phyloP scores from a whole-genome alignment of 176 grass and related monocot genomes.

The Hsuehochloa calcarea region DNA sequence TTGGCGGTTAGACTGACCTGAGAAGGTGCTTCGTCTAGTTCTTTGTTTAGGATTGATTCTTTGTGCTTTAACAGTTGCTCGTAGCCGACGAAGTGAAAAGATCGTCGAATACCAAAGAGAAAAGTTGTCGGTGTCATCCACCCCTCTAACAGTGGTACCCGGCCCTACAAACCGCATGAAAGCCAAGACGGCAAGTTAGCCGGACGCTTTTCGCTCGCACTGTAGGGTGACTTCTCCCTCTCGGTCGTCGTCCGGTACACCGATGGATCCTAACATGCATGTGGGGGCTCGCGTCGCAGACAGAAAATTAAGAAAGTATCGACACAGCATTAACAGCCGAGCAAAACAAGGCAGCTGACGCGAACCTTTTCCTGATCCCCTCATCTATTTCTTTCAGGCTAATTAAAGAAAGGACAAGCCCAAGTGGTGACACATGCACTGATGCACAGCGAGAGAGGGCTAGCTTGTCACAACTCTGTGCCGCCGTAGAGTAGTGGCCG shows the following conservation, averaged over 20 bases:
- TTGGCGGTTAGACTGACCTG: too few species aligned
- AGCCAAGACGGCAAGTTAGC: not conserved
- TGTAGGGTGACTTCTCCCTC: not conserved
- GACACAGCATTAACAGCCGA: constrained; percentile 21
- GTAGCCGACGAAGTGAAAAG: too few species aligned
- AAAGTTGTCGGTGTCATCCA: too few species aligned
- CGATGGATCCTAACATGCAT: constrained; percentile 22
- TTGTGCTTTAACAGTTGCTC: too few species aligned
- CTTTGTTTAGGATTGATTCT: too few species aligned
- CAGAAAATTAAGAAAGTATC: not conserved
- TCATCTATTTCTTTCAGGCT: constrained; percentile 26
- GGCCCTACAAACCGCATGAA: too few species aligned
- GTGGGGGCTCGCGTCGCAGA: constrained; percentile 1
- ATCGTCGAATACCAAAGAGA: too few species aligned
- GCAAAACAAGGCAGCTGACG: constrained; percentile 38
- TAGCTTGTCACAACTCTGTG: not conserved
- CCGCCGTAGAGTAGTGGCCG: not conserved
- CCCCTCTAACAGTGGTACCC: too few species aligned
- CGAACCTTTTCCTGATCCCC: constrained; percentile 29
- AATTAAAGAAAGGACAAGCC: constrained; percentile 23
- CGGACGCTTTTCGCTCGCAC: not conserved
- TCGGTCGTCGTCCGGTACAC: not conserved
- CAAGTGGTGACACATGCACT: constrained; percentile 40
- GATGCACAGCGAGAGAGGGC: not conserved
- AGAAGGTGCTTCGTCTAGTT: too few species aligned